Conservation (phyloP, 1,284 basidiomycete species). For the Microbotryum violaceum region DNA sequence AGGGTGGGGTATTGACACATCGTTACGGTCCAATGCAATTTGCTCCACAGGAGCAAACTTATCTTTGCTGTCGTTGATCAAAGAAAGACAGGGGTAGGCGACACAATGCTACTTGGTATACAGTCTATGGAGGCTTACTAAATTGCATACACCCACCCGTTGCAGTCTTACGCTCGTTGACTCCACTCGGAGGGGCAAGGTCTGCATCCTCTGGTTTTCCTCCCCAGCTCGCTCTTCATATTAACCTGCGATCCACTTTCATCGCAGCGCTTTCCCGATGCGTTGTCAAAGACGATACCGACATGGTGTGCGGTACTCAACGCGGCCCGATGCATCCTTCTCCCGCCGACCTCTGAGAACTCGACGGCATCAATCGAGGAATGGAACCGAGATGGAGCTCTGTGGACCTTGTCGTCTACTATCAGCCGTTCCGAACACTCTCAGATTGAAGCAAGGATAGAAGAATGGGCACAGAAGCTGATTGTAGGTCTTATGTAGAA, state of each 20-base stretch:
- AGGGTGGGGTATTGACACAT: not conserved
- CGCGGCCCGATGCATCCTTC: conserved; percentile 46
- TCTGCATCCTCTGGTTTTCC: conserved; percentile 11
- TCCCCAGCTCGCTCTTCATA: not conserved
- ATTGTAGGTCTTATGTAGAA: conserved; percentile 44
- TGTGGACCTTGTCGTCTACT: conserved; percentile 58
- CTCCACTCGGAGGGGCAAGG: conserved; percentile 84
- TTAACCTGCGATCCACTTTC: not conserved
- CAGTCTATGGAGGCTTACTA: not conserved
- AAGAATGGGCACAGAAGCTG: conserved; percentile 59
- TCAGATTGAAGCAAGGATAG: conserved; percentile 59
- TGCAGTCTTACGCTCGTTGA: conserved; percentile 76
- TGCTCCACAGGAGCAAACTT: conserved; percentile 60
- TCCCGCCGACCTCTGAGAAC: conserved; percentile 41
- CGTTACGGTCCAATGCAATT: not conserved
- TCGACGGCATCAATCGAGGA: conserved; percentile 29
- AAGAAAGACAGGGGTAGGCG: conserved; percentile 54
- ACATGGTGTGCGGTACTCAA: conserved; percentile 95
- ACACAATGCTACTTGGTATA: not conserved
- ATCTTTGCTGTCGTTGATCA: conserved; percentile 59
- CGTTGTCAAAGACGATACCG: conserved; percentile 86
- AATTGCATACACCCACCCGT: too few relatives aligned
- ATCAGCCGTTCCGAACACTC: conserved; percentile 52
- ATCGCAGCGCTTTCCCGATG: conserved; percentile 71
- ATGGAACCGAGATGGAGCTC: conserved; percentile 43